phyloP scores from a whole-genome alignment of 768 basidiomycete species.

The Mycena maculata region DNA sequence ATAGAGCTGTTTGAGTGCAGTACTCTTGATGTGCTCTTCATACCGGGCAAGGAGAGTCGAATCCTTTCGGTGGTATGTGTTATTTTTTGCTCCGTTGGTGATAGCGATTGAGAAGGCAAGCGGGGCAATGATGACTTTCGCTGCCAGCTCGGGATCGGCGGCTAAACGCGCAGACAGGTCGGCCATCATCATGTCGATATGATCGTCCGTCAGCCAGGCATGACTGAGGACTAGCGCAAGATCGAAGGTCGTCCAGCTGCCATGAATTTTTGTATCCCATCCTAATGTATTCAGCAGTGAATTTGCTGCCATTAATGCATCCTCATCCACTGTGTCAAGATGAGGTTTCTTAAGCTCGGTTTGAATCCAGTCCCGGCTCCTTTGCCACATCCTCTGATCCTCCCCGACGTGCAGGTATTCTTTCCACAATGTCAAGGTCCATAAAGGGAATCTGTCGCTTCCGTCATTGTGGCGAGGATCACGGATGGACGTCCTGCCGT shows the following conservation, averaged over 20 bases:
- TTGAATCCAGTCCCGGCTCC: neutral
- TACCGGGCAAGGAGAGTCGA: neutral
- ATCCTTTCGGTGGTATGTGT: neutral
- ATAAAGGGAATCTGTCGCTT: neutral
- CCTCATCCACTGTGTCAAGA: neutral
- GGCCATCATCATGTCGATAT: constrained; percentile 17
- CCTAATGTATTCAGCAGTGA: constrained; percentile 7
- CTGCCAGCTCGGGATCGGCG: neutral
- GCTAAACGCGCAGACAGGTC: constrained; percentile 8
- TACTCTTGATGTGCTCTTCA: neutral
- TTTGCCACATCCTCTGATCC: neutral
- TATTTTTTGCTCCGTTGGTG: neutral
- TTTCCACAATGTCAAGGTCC: neutral
- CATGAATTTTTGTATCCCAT: neutral
- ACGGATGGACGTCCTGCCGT: neutral
- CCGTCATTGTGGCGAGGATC: constrained; percentile 5
- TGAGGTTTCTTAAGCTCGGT: neutral
- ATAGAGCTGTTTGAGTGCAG: neutral
- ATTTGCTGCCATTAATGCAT: neutral
- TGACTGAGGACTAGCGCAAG: neutral
- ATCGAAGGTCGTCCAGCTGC: neutral
- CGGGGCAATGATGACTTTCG: neutral
- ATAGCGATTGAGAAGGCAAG: neutral
- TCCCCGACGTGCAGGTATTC: neutral
- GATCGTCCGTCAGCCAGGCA: neutral